These are phyloP conservation scores for Cercis canadensis DNA, from an alignment of 306 rosid genomes.

Conservation along the genomic window DNA sequence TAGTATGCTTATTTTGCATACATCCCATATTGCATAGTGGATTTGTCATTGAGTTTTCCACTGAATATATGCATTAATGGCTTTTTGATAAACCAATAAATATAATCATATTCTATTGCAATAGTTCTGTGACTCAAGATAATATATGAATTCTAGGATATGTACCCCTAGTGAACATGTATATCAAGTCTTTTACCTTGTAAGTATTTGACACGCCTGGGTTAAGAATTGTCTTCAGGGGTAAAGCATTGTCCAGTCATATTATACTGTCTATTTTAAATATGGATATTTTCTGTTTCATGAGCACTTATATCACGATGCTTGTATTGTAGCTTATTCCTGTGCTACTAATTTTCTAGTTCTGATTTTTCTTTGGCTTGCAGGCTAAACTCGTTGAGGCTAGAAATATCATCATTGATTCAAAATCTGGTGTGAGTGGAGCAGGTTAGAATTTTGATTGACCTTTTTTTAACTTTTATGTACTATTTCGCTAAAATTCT, in stretches of 20 bases:
- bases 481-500: background rate
- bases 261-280: background rate
- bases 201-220: constrained; percentile 2
- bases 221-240: background rate
- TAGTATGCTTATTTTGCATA: constrained; percentile 33
- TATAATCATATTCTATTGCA: background rate
- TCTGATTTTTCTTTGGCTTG: constrained; percentile 36
- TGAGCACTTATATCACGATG: constrained; percentile 28
- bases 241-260: constrained; percentile 34
- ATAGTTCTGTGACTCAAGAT: constrained; percentile 2
- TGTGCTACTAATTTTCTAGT: constrained; percentile 14
- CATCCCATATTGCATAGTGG: background rate
- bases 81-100: too few species aligned
- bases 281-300: background rate
- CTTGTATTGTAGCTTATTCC: constrained; percentile 18
- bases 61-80: background rate
- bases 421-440: constrained; percentile 98
- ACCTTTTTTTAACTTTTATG: background rate
- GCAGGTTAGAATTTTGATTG: constrained; percentile 71
- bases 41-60: background rate
- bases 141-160: background rate
- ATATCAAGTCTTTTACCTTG: background rate
- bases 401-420: constrained; percentile 72
- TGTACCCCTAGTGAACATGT: background rate
- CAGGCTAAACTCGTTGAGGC: constrained; percentile 77